Evolutionary conservation across 306 rosid genomes (phyloP), one percentile per base, ranked within the genome.

Genomic region (Ochetophila trinervis): DNA sequence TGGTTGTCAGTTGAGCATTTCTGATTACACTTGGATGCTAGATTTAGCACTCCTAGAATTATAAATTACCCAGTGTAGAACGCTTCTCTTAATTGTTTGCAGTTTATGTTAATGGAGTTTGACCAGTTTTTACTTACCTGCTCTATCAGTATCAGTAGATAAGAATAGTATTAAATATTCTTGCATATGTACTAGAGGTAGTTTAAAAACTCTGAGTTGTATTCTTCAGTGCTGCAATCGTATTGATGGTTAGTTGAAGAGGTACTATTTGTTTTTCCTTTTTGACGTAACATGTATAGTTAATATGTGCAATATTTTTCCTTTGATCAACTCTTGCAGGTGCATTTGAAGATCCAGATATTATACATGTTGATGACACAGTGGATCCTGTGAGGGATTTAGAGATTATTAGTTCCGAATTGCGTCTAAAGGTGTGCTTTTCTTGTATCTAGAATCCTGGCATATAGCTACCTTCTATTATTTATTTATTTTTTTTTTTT

Each of bases 371-470:
- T 18, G 99, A 93, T 75, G 99, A 93, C 68, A 16, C 86, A 37
- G 87, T 93, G 79, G 99, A 93, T 71, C 99, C 99, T 61, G 99
- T 93, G 74, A 86, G 99, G 77, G 99, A 93, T 80, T 83, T 93
- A 64, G 99, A 93, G 72, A 48, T 79, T 79, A 93, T 93, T 55
- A 76, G 88, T 58, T 96, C 81, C 76, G 99, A 93, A 48, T 78
- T 93, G 61, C 83, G 99, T 59, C 74, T 93, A 67, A 93, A 93
- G 96, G 98, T 92, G 70, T 50, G 72, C 24, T 54, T 79, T 21
- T 27, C n/a, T 58, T 19, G 23, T 75, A 44, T 36, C 13, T 59
- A 47, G 19, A 18, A 40, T 53, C 19, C 11, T 61, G 14, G 23
- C 44, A 16, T n/a, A 3, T 63, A 50, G 60, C 57, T 48, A 30